Percentiles rank a stretch among this genome's conserved stretches.
These are phyloP conservation scores for Geotrichum cucujoidarum DNA, from an alignment of 1,139 yeast genomes.

Conservation along the genomic window DNA sequence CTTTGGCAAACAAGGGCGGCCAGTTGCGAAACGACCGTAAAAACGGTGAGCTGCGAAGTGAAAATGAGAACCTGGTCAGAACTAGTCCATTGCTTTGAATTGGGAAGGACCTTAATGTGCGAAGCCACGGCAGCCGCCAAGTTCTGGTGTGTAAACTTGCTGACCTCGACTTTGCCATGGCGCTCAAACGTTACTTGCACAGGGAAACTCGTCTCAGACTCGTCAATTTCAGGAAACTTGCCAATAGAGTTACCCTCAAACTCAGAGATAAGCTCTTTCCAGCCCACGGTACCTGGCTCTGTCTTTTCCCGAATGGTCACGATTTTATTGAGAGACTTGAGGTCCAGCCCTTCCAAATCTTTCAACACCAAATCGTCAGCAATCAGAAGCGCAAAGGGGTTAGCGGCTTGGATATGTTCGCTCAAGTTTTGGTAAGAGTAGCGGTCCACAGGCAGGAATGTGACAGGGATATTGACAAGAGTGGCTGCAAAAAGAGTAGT, in stretches of 20 bases:
- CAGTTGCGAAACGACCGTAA: constrained; percentile 31
- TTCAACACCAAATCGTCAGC: constrained; percentile 5
- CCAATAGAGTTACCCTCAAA: not conserved
- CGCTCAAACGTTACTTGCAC: not conserved
- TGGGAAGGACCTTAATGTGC: constrained; percentile 35
- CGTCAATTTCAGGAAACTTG: constrained; percentile 5
- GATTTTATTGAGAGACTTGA: constrained; percentile 7
- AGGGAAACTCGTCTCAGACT: constrained; percentile 1
- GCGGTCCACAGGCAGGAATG: constrained; percentile 12
- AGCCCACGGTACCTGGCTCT: not conserved
- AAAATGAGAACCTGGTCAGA: constrained; percentile 34
- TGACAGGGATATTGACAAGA: constrained; percentile 12
- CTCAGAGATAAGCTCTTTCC: constrained; percentile 4
- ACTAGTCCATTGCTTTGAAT: constrained; percentile 30
- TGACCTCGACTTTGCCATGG: not conserved
- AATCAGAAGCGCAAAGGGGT: constrained; percentile 15
- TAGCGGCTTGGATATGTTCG: constrained; percentile 10
- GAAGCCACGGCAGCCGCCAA: constrained; percentile 37
- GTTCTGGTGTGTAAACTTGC: constrained; percentile 26
- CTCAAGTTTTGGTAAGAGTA: constrained; percentile 3
- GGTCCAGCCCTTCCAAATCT: not conserved
- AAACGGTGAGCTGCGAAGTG: constrained; percentile 30
- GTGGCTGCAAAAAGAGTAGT: constrained; percentile 10
- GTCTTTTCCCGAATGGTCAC: constrained; percentile 2
- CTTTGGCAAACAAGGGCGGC: constrained; percentile 34